Evolutionary conservation across 768 basidiomycete species (phyloP).

Genomic region (Pulveroboletus frians): DNA sequence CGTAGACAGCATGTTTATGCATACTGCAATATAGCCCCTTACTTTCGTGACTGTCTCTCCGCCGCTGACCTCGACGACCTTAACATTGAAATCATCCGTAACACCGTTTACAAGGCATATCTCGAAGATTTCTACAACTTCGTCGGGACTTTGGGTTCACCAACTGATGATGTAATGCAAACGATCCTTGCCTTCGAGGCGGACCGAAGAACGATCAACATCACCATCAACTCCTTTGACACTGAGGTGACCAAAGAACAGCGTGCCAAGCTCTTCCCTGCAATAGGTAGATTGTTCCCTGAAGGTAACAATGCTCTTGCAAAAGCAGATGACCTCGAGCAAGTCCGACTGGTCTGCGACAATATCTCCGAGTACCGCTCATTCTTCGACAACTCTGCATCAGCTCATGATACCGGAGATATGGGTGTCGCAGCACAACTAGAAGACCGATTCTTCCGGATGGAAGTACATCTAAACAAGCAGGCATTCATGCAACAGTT

Average conservation of each 20-base stretch:
- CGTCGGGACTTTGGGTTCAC: slow-evolving; percentile 70
- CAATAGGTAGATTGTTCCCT: slow-evolving; percentile 89
- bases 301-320: slow-evolving; percentile 94
- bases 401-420: slow-evolving; percentile 34
- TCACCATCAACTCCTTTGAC: slow-evolving; percentile 98
- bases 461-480: slow-evolving; percentile 93
- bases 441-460: slow-evolving; percentile 92
- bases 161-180: slow-evolving; percentile 90
- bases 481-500: slow-evolving; percentile 94
- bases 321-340: slow-evolving; percentile 91
- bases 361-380: slow-evolving; percentile 82
- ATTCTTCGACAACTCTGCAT: slow-evolving; percentile 69
- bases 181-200: slow-evolving; percentile 93
- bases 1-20: slow-evolving; percentile 3
- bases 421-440: slow-evolving; percentile 59
- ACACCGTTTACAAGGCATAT: slow-evolving; percentile 98
- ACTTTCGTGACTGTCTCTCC: slow-evolving; percentile 93
- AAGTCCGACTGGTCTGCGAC: slow-evolving; percentile 84
- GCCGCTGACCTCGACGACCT: slow-evolving; percentile 96
- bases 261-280: slow-evolving; percentile 89
- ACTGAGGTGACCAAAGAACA: slow-evolving; percentile 94
- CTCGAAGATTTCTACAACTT: slow-evolving; percentile 95
- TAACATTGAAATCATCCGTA: slow-evolving; percentile 99
- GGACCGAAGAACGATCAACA: slow-evolving; percentile 94
- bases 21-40: slow-evolving; percentile 56